Base-by-base conservation (phyloP, 2,329 filamentous ascomycete species). In the Apiospora malaysiana region DNA sequence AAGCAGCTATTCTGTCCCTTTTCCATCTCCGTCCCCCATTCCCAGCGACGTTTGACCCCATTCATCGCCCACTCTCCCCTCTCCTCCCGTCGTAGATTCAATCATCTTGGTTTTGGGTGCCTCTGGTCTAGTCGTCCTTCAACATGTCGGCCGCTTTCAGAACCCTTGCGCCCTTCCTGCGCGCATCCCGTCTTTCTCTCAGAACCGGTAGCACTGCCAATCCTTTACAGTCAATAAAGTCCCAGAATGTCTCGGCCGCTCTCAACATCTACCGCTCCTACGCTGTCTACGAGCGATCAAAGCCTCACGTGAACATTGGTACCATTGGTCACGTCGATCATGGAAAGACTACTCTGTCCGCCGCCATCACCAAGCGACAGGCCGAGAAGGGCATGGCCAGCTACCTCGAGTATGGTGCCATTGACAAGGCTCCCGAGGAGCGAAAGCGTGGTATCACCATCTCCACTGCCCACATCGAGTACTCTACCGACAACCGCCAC, bases 391-490 rank as follows among this genome's bases (percentile, higher is more conserved):
- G 96, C 74, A 87, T 94, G 78, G 96, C 96, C 82, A 94, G 86
- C 86, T 99, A 96, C 88, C 92, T 98, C 82, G 96, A 98, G 70
- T 99, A 99, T 89, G 94, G 94, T 82, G 87, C 96, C 80, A 99
- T 99, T 82, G 96, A 99, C 88, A 99, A 98, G 88, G 96, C 96
- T 70, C 96, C 96, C 76, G 96, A 99, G 86, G 96, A 99, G 90
- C 93, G 96, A 82, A 98, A 98, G 90, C 95, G 96, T 90, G 96
- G 96, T 92, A 99, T 99, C 86, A 99, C 96, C 82, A 99, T 99
- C 82, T 95, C 96, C 72, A 97, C 96, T 70, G 94, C 96, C 76
- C 96, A 99, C 86, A 97, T 99, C 86, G 96, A 99, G 88, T 99
- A 98, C 88, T 86, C 94, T 78, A 99, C 96, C 83, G 94, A 97